phyloP scores from a whole-genome alignment of 2,329 filamentous ascomycete genomes.

The Colletotrichum simmondsii region DNA sequence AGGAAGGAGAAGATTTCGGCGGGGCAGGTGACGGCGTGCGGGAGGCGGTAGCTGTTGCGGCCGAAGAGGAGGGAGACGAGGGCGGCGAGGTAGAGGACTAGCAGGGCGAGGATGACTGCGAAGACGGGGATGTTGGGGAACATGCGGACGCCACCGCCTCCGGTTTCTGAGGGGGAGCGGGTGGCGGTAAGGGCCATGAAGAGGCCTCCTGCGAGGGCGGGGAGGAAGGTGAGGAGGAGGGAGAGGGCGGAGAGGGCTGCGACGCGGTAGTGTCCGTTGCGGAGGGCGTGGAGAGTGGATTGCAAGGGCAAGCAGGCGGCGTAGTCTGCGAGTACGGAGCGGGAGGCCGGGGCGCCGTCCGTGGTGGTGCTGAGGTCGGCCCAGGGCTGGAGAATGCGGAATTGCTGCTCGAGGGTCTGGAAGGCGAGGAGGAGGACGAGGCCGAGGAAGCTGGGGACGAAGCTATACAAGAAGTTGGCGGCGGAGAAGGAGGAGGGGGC shows the following conservation, averaged over 20 bases:
- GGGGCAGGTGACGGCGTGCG: slow-evolving; percentile 77
- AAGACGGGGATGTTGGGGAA: slow-evolving; percentile 80
- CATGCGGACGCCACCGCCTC: slow-evolving; percentile 65
- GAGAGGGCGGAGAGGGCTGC: slow-evolving; percentile 70
- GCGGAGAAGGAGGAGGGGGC: slow-evolving; percentile 76
- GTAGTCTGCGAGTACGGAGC: slow-evolving; percentile 77
- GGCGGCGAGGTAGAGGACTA: slow-evolving; percentile 75
- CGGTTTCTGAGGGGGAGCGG: slow-evolving; percentile 44
- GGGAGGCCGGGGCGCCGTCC: slow-evolving; percentile 70
- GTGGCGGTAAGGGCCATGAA: slow-evolving; percentile 76
- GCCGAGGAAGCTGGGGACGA: slow-evolving; percentile 76
- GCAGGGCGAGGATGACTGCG: slow-evolving; percentile 77
- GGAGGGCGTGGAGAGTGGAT: slow-evolving; percentile 65
- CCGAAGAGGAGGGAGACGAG: slow-evolving; percentile 71
- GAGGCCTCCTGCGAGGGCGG: slow-evolving; percentile 74
- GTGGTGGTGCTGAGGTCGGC: slow-evolving; percentile 65
- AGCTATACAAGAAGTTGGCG: slow-evolving; percentile 88
- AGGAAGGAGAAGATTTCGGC: slow-evolving; percentile 84
- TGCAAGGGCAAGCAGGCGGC: slow-evolving; percentile 73
- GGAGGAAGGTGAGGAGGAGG: slow-evolving; percentile 69
- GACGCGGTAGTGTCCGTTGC: slow-evolving; percentile 73
- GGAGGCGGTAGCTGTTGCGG: slow-evolving; percentile 72
- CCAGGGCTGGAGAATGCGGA: slow-evolving; percentile 78
- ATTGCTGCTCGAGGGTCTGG: slow-evolving; percentile 72
- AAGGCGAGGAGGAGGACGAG: slow-evolving; percentile 75